Evolutionary conservation across 345 rosid species (phyloP), one percentile per base, ranked within the genome.

Genomic region (Excoecaria cochinchinensis): DNA sequence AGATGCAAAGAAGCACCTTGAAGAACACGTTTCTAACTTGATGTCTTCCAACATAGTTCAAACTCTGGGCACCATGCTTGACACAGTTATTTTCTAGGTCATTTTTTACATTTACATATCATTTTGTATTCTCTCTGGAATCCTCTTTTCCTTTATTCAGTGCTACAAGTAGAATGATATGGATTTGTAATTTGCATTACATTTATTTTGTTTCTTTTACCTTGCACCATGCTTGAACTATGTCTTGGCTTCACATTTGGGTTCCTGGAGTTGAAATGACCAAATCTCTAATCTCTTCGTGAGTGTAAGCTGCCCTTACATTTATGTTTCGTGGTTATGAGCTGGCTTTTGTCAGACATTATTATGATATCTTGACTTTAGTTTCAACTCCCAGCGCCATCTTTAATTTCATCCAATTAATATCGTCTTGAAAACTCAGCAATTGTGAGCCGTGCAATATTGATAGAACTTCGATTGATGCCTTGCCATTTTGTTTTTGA

Each of bases 21-120:
- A 93, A 83, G 99, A 95, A 67, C 97, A 95, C 56, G 93, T 93
- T 69, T 89, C 99, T 25, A 89, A 95, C 85, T 71, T 95, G 78
- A 95, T 95, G 99, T 95, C 99, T n/a, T 89, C 98, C 66, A 95
- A 95, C 90, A 95, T 93, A 55, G 93, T 93, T 39, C 99, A 95
- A 83, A 95, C 99, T 57, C 78, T 95, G 75, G 98, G 99, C 64
- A 93, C 98, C 57, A 95, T 95, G 98, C 95, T 95, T 0, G 99
- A 93, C 84, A 95, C 98, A 7, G 98, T 95, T 40, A 94, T 91
- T 65, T 95, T 93, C 82, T 95, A 86, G 81, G 52, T 14, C 8
- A 21, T 39, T 31, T 3, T 57, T 22, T 52, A 1, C 3, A 31
- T 31, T 67, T 11, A 44, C 9, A 44, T 44, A 44, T 48, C 51